Percentiles rank a stretch among this genome's conserved stretches.
phyloP scores from a whole-genome alignment of 495 filamentous ascomycete genomes.

The Penicillium steckii region DNA sequence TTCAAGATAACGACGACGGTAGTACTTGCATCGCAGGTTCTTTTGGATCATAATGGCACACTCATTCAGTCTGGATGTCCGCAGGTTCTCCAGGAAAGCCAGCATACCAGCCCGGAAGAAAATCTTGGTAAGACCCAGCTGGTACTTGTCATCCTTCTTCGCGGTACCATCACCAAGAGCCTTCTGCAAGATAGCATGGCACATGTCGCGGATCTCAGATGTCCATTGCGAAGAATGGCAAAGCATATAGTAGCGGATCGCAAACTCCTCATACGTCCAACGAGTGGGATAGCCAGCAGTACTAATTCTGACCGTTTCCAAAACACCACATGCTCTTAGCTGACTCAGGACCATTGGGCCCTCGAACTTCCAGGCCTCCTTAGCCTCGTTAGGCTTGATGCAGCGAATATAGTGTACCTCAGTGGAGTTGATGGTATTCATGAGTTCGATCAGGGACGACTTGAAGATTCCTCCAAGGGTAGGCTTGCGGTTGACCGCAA shows the following conservation, averaged over 20 bases:
- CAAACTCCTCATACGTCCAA: constrained; percentile 99
- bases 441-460: constrained; percentile 95
- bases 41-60: constrained; percentile 99
- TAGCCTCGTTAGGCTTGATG: constrained; percentile 98
- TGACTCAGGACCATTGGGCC: constrained; percentile 99
- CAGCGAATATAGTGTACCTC: constrained; percentile 99
- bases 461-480: constrained; percentile 99
- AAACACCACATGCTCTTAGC: constrained; percentile 94
- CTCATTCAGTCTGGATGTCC: constrained; percentile 84
- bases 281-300: constrained; percentile 96
- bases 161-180: constrained; percentile 80
- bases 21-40: constrained; percentile 93
- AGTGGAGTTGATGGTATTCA: constrained; percentile 95
- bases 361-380: constrained; percentile 97
- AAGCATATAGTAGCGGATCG: constrained; percentile 96
- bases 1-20: constrained; percentile 87
- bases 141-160: constrained; percentile 89
- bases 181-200: constrained; percentile 83
- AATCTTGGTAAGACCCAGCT: constrained; percentile 94
- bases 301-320: constrained; percentile 97
- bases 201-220: constrained; percentile 89
- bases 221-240: constrained; percentile 91
- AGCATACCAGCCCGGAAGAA: constrained; percentile 99
- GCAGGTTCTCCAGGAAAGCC: constrained; percentile 91
- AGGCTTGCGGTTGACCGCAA: constrained; percentile 91